Conservation (phyloP, 2,329 filamentous ascomycete genomes). For the Aspergillus sojae region DNA sequence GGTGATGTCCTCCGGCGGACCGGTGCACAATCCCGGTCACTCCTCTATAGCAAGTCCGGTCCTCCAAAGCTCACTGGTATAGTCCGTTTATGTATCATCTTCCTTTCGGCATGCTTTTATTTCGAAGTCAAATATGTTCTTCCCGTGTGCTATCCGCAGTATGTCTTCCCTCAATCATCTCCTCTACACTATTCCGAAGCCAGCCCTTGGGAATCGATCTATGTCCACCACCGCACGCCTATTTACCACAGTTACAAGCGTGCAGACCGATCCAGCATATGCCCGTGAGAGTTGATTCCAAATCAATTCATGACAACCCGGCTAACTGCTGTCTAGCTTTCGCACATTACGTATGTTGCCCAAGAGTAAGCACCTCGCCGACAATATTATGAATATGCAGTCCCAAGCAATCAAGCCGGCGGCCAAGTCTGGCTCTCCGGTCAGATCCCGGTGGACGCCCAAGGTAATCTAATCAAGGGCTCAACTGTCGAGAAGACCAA, state of each 20-base stretch:
- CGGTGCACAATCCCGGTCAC: background rate
- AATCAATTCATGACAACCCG: background rate
- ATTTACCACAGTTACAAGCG: background rate
- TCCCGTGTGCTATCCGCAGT: background rate
- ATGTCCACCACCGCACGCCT: background rate
- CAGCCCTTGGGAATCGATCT: background rate
- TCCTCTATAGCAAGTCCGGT: background rate
- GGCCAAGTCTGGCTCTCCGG: slow-evolving; percentile 66
- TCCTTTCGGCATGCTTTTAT: no score
- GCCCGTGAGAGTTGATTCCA: background rate
- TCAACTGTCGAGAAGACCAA: slow-evolving; percentile 39
- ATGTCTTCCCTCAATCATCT: background rate
- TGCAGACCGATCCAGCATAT: background rate
- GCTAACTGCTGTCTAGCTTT: background rate
- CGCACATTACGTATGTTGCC: background rate
- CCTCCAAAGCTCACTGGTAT: background rate
- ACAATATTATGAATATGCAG: slow-evolving; percentile 1
- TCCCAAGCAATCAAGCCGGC: slow-evolving; percentile 56
- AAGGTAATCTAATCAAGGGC: slow-evolving; percentile 55
- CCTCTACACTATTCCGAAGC: background rate
- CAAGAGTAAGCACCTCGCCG: background rate
- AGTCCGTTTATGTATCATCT: background rate
- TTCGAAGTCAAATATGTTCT: background rate
- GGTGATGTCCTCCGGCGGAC: background rate
- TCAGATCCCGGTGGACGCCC: slow-evolving; percentile 68